phyloP scores from a whole-genome alignment of 192 early-diverging fungal genomes.

The Linnemannia elongata region DNA sequence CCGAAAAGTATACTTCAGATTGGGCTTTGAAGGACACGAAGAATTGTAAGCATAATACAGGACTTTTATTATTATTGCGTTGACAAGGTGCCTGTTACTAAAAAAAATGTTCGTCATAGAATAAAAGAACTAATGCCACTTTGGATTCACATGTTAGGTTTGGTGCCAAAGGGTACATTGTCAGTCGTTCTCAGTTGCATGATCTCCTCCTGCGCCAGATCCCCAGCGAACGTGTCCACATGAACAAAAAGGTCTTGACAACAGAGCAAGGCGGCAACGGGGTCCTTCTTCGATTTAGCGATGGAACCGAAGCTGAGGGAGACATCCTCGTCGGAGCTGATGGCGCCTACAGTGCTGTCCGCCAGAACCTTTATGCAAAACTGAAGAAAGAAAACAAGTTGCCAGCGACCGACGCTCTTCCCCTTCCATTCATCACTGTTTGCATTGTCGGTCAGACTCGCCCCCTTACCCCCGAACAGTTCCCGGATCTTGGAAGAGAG shows the following conservation, averaged over 20 bases:
- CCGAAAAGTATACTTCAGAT: not conserved
- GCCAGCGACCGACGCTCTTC: not conserved
- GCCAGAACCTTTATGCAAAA: conserved; percentile 6
- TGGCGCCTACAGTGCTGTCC: conserved; percentile 21
- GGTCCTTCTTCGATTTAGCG: conserved; percentile 24
- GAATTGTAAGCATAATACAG: not conserved
- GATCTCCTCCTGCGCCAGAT: not conserved
- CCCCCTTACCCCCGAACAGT: not conserved
- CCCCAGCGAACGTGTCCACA: conserved; percentile 11
- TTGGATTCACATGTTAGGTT: too few relatives aligned
- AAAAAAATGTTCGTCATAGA: too few relatives aligned
- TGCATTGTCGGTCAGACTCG: conserved; percentile 20
- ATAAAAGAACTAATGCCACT: too few relatives aligned
- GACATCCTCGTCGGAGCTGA: conserved; percentile 50
- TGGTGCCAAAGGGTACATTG: too few relatives aligned
- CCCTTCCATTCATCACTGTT: conserved; percentile 11
- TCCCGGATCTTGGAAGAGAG: not conserved
- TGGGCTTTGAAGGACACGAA: not conserved
- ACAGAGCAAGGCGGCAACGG: conserved; percentile 15
- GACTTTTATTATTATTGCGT: too few relatives aligned
- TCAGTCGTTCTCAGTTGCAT: too few relatives aligned
- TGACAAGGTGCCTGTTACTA: too few relatives aligned
- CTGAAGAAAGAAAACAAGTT: not conserved
- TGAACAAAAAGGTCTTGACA: conserved; percentile 18
- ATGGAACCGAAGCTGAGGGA: conserved; percentile 21